Evolutionary conservation across 2,329 filamentous ascomycete species (phyloP).

Genomic region (Graphium sp.): DNA sequence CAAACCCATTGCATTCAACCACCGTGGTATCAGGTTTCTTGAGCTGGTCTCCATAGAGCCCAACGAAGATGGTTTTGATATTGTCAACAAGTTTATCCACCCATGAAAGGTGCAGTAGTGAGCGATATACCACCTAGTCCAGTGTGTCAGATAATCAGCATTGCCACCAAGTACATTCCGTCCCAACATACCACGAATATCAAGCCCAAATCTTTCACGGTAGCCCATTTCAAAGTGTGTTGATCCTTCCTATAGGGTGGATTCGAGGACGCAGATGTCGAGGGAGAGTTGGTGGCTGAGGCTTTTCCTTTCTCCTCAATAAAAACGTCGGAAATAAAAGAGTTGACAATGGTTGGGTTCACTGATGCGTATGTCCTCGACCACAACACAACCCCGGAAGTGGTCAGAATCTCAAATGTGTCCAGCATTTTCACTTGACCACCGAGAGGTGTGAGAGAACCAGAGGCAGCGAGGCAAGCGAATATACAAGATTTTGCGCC

Average conservation of each 20-base stretch:
- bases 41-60: slow-evolving; percentile 77
- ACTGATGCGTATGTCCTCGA: slow-evolving; percentile 72
- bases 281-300: slow-evolving; percentile 39
- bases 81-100: slow-evolving; percentile 94
- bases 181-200: slow-evolving; percentile 83
- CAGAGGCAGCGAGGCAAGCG: too few species aligned
- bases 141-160: too few species aligned
- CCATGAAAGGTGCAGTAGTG: slow-evolving; percentile 87
- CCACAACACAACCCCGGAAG: slow-evolving; percentile 93
- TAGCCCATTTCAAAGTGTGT: slow-evolving; percentile 88
- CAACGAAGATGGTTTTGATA: slow-evolving; percentile 79
- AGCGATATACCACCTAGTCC: slow-evolving; percentile 81
- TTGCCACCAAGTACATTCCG: too few species aligned
- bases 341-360: slow-evolving; percentile 74
- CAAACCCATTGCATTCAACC: slow-evolving; percentile 65
- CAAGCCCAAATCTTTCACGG: slow-evolving; percentile 78
- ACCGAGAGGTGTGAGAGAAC: too few species aligned
- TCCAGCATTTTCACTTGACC: too few species aligned
- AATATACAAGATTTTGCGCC: too few species aligned
- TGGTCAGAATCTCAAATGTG: slow-evolving; percentile 90
- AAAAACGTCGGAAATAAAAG: slow-evolving; percentile 89
- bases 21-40: slow-evolving; percentile 64
- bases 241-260: slow-evolving; percentile 78
- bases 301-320: slow-evolving; percentile 76
- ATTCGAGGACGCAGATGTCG: slow-evolving; percentile 42